Evolutionary conservation across 1,284 basidiomycete genomes (phyloP), one percentile per base, ranked within the genome.

Genomic region (Melampsora allii-populina): DNA sequence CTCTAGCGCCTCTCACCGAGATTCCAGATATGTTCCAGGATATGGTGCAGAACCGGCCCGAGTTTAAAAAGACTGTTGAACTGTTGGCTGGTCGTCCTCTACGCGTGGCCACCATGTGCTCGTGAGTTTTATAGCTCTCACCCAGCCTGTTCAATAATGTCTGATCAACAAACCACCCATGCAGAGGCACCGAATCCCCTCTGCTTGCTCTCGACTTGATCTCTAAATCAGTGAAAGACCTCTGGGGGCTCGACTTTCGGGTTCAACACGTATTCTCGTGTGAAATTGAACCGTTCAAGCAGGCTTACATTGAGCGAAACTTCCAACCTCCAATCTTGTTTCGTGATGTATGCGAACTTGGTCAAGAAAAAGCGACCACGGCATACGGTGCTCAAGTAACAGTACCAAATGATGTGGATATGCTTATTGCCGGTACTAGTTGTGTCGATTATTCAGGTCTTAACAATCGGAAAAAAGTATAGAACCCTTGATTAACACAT

Each of bases 271-370:
- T 96, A 67, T 97, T 97, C 82, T 96, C 94, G 0, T 96, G 94
- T 82, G 94, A 97, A 83, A 96, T 97, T 77, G 94, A 96, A 80
- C 94, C 94, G 1, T 97, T 94, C 86, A 97, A 97, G 82, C 94
- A 97, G 81, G 94, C 94, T 0, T 97, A 97, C 81, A 97, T 97
- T 76, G 94, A 97, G 81, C 87, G 94, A 31, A 97, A 97, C 82
- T 97, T 97, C 81, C 78, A 82, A 2, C 92, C 92, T 14, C 93
- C 94, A 4, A 83, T 96, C 46, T 85, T 97, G 45, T 97, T 97
- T 81, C 87, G 94, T 69, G 94, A 97, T 80, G 94, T 97, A 17
- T 94, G 91, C 72, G 94, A 97, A 80, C 86, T 97, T 19, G 92
- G 79, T 46, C 78, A 80, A 73, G 79, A 81, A 21, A 74, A 77